These are phyloP conservation scores for Curvularia lunata DNA, from an alignment of 2,329 filamentous ascomycete genomes.

Conservation along the genomic window DNA sequence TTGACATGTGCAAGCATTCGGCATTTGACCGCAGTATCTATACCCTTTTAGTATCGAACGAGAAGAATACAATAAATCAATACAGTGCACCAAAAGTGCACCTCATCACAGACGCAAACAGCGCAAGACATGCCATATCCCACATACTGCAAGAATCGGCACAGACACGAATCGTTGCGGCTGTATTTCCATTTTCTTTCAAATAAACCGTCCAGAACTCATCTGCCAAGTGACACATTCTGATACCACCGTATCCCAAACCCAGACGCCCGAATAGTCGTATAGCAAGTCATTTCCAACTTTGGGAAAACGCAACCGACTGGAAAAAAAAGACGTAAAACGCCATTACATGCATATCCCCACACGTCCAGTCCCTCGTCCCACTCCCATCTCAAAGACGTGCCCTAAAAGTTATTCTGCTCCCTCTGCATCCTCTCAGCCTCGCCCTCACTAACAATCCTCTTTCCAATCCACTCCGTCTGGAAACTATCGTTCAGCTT, in stretches of 20 bases:
- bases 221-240: background rate
- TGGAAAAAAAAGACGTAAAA: background rate
- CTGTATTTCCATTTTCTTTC: background rate
- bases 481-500: constrained; percentile 87
- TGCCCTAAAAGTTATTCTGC: constrained; percentile 34
- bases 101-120: too few relatives aligned
- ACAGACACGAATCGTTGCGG: too few relatives aligned
- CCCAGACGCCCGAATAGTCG: background rate
- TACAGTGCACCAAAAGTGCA: background rate
- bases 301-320: background rate
- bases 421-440: constrained; percentile 42
- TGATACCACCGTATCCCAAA: background rate
- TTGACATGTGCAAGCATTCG: background rate
- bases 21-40: background rate
- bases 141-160: too few relatives aligned
- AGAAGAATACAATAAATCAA: background rate
- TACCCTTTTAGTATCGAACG: background rate
- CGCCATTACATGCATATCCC: background rate
- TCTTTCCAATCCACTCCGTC: constrained; percentile 66
- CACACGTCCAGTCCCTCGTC: too few relatives aligned
- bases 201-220: background rate
- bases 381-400: too few relatives aligned
- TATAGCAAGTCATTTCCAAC: background rate
- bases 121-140: background rate
- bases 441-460: constrained; percentile 46